Evolutionary conservation across 345 rosid species (phyloP), one percentile per base, ranked within the genome.

Genomic region (Linum trigynum): DNA sequence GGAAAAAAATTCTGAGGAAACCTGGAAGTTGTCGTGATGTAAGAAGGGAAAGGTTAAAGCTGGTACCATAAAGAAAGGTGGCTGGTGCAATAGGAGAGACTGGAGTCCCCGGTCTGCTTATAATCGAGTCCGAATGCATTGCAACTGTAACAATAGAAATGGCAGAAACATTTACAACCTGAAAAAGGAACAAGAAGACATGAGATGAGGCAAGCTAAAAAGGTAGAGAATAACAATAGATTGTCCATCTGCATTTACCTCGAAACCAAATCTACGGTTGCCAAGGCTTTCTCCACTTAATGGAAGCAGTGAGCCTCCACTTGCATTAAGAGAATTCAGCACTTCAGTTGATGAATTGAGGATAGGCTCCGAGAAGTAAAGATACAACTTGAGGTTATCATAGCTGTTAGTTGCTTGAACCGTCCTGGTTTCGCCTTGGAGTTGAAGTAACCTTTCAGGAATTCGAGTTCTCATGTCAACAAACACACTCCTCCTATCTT

Each of bases 311-410:
- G 61, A 58, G 36, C 96, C 95, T 53, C 78, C 82, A 70, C 75
- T 92, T 73, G 68, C 41, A 55, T 74, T 78, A 17, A 92, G 70
- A 67, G 79, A 77, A 63, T 69, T 76, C 57, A 80, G 78, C 76
- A 92, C 73, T 63, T 92, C 83, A 2, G 74, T 59, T 5, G 97
- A 82, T 57, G 97, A 81, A 69, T 90, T 92, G 45, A 83, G 74
- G 73, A 92, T 66, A n/a, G 96, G 87, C 71, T 75, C 70, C 3
- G 98, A 86, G 76, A 92, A 92, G 80, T 90, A 87, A 72, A 92
- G 69, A 68, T 76, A 88, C 73, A 85, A 77, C 78, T 85, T 88
- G 42, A 92, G 71, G 64, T 87, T 79, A 61, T 77, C 65, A 58
- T 76, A 39, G 45, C 80, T 68, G 72, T 85, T 90, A 56, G 97